A percentile compares a stretch with the other conserved stretches of the same genome.
phyloP scores from a whole-genome alignment of 2,329 filamentous ascomycete genomes.

The Dothideomycetes sp. region DNA sequence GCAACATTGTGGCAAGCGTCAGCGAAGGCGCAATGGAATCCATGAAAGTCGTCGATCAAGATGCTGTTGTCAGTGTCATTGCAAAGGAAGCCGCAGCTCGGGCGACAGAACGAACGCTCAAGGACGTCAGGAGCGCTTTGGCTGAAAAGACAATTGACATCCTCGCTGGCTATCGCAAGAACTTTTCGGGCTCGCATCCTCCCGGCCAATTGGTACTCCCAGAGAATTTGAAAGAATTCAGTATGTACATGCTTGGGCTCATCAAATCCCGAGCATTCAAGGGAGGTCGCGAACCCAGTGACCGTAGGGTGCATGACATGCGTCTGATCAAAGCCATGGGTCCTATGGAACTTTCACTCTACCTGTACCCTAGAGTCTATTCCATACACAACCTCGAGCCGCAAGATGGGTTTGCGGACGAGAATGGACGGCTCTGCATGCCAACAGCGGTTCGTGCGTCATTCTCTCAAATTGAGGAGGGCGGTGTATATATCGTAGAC shows the following conservation, averaged over 20 bases:
- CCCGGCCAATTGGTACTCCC: constrained; percentile 89
- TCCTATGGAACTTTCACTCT: constrained; percentile 72
- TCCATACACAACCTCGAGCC: constrained; percentile 80
- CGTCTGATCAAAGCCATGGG: constrained; percentile 84
- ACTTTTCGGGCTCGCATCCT: constrained; percentile 77
- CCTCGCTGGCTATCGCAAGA: constrained; percentile 81
- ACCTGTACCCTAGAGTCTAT: constrained; percentile 91
- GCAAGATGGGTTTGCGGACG: constrained; percentile 86
- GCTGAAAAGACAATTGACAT: constrained; percentile 92
- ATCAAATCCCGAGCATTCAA: constrained; percentile 91
- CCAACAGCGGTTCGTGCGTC: constrained; percentile 71
- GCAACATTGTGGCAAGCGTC: constrained; percentile 86
- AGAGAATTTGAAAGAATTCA: constrained; percentile 89
- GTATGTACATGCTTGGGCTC: constrained; percentile 88
- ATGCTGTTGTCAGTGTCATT: constrained; percentile 77
- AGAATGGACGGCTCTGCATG: constrained; percentile 77
- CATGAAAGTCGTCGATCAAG: constrained; percentile 92
- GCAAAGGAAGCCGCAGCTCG: constrained; percentile 92
- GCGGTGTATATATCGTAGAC: constrained; percentile 88
- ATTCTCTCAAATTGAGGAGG: constrained; percentile 80
- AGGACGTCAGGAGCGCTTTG: constrained; percentile 72
- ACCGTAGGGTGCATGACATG: constrained; percentile 84
- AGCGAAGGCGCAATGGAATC: constrained; percentile 72
- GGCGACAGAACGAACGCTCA: constrained; percentile 63
- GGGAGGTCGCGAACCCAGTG: constrained; percentile 77